Evolutionary conservation across 257 asterid species (phyloP).

Genomic region (Nicotiana undulata): DNA sequence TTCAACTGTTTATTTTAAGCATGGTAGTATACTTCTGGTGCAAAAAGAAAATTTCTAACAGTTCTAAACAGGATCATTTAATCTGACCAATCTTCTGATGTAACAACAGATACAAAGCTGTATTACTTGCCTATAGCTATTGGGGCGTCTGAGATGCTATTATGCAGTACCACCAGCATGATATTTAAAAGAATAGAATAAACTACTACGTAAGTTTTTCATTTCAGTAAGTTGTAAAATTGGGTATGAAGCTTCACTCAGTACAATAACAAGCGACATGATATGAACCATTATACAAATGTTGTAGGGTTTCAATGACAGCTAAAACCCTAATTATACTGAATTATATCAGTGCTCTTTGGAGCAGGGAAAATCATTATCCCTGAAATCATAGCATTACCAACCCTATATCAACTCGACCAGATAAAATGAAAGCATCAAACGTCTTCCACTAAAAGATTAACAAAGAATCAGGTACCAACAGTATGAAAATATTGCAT

Average conservation of each 20-base stretch:
- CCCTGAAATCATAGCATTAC: neutral
- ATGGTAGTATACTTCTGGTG: neutral
- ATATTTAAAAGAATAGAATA: neutral
- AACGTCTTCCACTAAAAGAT: neutral
- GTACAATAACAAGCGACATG: neutral
- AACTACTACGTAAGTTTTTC: neutral
- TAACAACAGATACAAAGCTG: neutral
- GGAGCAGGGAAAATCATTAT: neutral
- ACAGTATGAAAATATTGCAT: neutral
- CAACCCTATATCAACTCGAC: neutral
- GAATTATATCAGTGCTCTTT: neutral
- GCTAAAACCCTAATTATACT: neutral
- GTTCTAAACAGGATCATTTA: neutral
- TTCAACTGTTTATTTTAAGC: neutral
- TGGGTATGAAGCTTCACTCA: neutral
- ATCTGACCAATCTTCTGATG: neutral
- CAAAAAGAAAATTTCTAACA: neutral
- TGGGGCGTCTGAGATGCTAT: neutral
- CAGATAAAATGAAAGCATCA: neutral
- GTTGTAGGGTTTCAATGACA: neutral
- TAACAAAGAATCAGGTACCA: neutral
- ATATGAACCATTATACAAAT: neutral
- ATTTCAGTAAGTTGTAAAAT: neutral
- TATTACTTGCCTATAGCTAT: neutral
- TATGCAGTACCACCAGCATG: constrained; percentile 1